Evolutionary conservation across 257 asterid species (phyloP).

Genomic region (Solanum infundibuliforme): DNA sequence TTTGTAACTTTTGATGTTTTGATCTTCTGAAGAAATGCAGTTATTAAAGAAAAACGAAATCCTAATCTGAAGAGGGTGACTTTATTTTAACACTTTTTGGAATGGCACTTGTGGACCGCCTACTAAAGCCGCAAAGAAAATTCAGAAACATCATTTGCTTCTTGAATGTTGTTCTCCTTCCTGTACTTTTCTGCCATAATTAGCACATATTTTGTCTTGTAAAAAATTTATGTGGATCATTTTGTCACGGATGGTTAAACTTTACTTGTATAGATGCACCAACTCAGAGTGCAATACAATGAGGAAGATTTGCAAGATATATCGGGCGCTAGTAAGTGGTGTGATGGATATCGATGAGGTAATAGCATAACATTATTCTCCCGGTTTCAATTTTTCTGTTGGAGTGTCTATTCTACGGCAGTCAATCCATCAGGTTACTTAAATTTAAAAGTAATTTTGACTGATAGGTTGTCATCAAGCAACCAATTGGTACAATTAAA

Average conservation of each 20-base stretch:
- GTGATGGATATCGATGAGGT: constrained; percentile 62
- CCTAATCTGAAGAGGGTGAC: neutral
- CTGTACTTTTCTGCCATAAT: neutral
- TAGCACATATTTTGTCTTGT: neutral
- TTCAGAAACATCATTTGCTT: neutral
- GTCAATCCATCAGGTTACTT: neutral
- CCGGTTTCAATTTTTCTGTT: neutral
- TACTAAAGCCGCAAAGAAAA: neutral
- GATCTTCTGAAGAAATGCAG: neutral
- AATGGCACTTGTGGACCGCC: neutral
- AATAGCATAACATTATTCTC: constrained; percentile 3
- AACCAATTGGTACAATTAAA: constrained; percentile 81
- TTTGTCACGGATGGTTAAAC: neutral
- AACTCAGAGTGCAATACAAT: constrained; percentile 23
- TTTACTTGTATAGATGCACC: constrained; percentile 23
- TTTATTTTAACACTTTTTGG: neutral
- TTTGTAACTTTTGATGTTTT: neutral
- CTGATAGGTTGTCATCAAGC: constrained; percentile 56
- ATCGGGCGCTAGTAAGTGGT: constrained; percentile 82
- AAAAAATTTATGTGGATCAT: neutral
- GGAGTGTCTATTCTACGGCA: neutral
- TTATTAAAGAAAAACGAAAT: neutral
- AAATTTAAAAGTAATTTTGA: constrained; percentile 4
- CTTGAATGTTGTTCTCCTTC: neutral
- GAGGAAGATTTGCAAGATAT: constrained; percentile 67